Percentiles rank a stretch among this genome's conserved stretches.
These are phyloP conservation scores for Lachancea nothofagi DNA, from an alignment of 805 yeast species.

Conservation along the genomic window DNA sequence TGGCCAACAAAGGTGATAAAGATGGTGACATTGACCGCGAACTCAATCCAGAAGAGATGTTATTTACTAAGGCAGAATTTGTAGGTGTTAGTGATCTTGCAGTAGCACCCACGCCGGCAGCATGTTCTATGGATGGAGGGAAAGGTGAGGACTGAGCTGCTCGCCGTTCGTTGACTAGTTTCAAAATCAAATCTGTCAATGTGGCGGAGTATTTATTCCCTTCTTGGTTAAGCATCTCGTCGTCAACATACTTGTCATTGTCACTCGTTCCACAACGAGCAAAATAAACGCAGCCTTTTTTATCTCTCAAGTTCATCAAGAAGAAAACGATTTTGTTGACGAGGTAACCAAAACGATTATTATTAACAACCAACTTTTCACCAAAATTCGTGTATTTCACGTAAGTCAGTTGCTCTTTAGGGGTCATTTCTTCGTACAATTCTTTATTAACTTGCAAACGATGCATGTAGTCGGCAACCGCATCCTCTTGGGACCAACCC, in stretches of 20 bases:
- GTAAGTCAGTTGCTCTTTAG: slow-evolving; percentile 55
- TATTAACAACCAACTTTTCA: slow-evolving; percentile 70
- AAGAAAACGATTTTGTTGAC: slow-evolving; percentile 88
- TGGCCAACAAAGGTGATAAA: slow-evolving; percentile 28
- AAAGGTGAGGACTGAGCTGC: slow-evolving; percentile 1
- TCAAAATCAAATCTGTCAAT: slow-evolving; percentile 52
- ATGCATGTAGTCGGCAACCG: slow-evolving; percentile 69
- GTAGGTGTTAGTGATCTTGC: not conserved
- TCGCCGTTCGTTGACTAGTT: slow-evolving; percentile 30
- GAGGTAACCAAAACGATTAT: slow-evolving; percentile 81
- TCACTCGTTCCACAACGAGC: slow-evolving; percentile 66
- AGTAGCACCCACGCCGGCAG: not conserved
- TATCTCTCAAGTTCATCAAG: slow-evolving; percentile 83
- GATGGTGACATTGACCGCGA: slow-evolving; percentile 9
- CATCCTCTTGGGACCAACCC: slow-evolving; percentile 68
- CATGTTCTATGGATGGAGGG: not conserved
- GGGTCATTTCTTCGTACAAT: slow-evolving; percentile 64
- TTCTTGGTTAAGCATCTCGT: slow-evolving; percentile 73
- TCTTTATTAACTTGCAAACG: slow-evolving; percentile 65
- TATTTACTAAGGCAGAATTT: not conserved
- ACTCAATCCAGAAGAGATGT: slow-evolving; percentile 1
- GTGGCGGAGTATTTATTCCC: slow-evolving; percentile 65
- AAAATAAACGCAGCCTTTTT: slow-evolving; percentile 85
- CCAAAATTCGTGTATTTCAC: slow-evolving; percentile 90
- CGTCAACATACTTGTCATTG: slow-evolving; percentile 55